Conservation (phyloP, 2,329 filamentous ascomycete species). For the Ophiostoma ulmi region DNA sequence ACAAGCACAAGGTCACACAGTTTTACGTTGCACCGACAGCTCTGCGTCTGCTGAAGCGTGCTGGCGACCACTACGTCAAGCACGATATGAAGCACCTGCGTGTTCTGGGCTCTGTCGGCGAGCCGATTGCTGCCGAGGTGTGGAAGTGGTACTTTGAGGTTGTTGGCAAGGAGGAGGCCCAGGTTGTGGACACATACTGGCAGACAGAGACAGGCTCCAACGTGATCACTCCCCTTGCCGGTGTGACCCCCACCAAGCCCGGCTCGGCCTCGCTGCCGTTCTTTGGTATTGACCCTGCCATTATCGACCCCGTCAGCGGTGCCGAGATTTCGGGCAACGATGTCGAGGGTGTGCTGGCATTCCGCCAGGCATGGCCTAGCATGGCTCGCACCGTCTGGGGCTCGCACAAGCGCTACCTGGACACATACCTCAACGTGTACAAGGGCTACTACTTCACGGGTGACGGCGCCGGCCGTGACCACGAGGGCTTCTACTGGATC, state of each 20-base stretch:
- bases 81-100: constrained; percentile 83
- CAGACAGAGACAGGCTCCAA: constrained; percentile 98
- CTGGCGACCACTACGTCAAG: constrained; percentile 87
- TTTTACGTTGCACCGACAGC: constrained; percentile 98
- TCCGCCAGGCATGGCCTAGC: constrained; percentile 97
- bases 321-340: constrained; percentile 93
- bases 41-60: constrained; percentile 86
- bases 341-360: constrained; percentile 91
- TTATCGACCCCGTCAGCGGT: constrained; percentile 93
- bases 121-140: constrained; percentile 94
- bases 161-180: constrained; percentile 87
- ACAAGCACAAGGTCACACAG: constrained; percentile 89
- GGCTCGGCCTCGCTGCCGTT: constrained; percentile 94
- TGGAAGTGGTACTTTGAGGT: constrained; percentile 99
- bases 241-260: constrained; percentile 92
- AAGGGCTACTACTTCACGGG: constrained; percentile 96
- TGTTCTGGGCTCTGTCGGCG: constrained; percentile 89
- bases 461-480: constrained; percentile 90
- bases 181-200: constrained; percentile 98
- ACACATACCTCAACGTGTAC: constrained; percentile 97
- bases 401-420: constrained; percentile 97
- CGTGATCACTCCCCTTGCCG: constrained; percentile 88
- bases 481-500: constrained; percentile 99
- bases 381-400: constrained; percentile 98
- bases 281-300: constrained; percentile 96